Conservation (phyloP, 2,329 filamentous ascomycete species). For the Coleophoma crateriformis region DNA sequence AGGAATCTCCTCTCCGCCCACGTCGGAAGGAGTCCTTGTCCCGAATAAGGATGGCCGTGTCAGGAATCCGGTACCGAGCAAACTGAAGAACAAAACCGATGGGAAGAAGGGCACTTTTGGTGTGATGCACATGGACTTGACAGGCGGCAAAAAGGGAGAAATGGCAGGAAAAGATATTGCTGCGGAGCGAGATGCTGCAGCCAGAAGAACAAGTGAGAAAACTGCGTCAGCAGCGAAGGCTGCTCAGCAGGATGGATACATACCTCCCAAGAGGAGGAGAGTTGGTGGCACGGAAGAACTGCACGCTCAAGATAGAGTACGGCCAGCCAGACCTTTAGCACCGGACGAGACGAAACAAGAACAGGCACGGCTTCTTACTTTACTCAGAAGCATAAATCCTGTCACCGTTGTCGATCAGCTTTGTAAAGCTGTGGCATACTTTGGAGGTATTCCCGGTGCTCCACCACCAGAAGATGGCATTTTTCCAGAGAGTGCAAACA, state of each 20-base stretch:
- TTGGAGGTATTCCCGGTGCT: conserved; percentile 53
- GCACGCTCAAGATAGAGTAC: conserved; percentile 18
- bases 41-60: conserved; percentile 43
- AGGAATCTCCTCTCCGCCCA: conserved; percentile 33
- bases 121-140: conserved; percentile 55
- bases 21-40: conserved; percentile 22
- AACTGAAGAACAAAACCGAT: conserved; percentile 53
- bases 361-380: conserved; percentile 52
- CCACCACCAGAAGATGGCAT: conserved; percentile 42
- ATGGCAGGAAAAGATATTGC: conserved; percentile 31
- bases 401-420: conserved; percentile 54
- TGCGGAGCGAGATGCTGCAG: conserved; percentile 49
- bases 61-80: conserved; percentile 55
- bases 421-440: conserved; percentile 57
- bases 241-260: conserved; percentile 48
- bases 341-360: conserved; percentile 50
- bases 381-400: conserved; percentile 51
- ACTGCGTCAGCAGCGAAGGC: conserved; percentile 52
- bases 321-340: conserved; percentile 26
- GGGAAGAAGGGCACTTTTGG: conserved; percentile 54
- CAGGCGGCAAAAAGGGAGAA: conserved; percentile 29
- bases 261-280: conserved; percentile 32
- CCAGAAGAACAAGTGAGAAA: conserved; percentile 56
- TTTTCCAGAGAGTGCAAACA: conserved; percentile 50
- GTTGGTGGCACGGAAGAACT: not conserved